Evolutionary conservation across 2,329 filamentous ascomycete genomes (phyloP).

Genomic region (Pseudocercospora eumusae): DNA sequence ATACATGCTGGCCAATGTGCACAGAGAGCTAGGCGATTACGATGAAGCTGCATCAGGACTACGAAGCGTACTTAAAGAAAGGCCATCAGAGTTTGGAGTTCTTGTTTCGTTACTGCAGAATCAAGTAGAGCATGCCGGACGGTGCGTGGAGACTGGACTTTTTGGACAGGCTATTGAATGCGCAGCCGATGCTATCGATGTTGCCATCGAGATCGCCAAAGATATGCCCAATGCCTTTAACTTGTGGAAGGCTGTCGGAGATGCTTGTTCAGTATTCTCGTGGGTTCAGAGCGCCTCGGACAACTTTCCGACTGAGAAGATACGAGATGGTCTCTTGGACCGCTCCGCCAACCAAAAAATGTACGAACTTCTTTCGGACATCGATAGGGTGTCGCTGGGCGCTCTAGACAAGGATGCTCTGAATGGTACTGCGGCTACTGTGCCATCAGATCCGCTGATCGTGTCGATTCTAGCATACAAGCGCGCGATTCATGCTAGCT

Average conservation of each 20-base stretch:
- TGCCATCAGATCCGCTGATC: slow-evolving; percentile 61
- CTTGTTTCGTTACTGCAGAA: slow-evolving; percentile 86
- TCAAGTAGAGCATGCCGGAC: slow-evolving; percentile 76
- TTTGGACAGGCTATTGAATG: slow-evolving; percentile 80
- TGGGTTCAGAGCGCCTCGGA: slow-evolving; percentile 68
- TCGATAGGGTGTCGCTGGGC: slow-evolving; percentile 61
- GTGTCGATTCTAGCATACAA: slow-evolving; percentile 80
- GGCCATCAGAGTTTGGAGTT: slow-evolving; percentile 79
- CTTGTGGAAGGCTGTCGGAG: slow-evolving; percentile 88
- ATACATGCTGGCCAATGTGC: slow-evolving; percentile 95
- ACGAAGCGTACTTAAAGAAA: slow-evolving; percentile 66
- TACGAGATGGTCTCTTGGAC: slow-evolving; percentile 60
- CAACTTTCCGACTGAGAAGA: slow-evolving; percentile 61
- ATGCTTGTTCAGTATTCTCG: slow-evolving; percentile 83
- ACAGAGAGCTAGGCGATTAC: slow-evolving; percentile 86
- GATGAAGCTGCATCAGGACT: slow-evolving; percentile 80
- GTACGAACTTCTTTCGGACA: slow-evolving; percentile 65
- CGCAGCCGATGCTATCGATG: slow-evolving; percentile 67
- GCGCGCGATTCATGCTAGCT: slow-evolving; percentile 72
- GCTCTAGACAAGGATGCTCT: slow-evolving; percentile 28
- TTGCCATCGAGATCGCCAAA: slow-evolving; percentile 63
- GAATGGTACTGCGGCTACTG: slow-evolving; percentile 23
- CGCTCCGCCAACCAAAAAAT: slow-evolving; percentile 55
- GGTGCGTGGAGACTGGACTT: slow-evolving; percentile 75
- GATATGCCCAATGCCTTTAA: slow-evolving; percentile 76